Percentiles rank a stretch among this genome's conserved stretches.
Conservation (phyloP, 345 rosid species). For the Fremontodendron californicum region DNA sequence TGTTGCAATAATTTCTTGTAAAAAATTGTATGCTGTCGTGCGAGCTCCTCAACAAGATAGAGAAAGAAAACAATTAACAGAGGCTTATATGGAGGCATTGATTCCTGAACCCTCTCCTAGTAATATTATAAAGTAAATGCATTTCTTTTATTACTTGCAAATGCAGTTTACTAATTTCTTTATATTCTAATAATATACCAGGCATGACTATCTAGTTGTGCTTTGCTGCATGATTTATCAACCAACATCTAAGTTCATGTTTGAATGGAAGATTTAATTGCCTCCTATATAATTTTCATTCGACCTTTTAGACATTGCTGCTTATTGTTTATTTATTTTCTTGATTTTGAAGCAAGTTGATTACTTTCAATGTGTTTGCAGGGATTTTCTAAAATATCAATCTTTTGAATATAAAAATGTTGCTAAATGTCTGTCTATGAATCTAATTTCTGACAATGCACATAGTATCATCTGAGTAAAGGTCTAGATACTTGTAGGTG, state of each 20-base stretch:
- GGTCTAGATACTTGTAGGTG: background rate
- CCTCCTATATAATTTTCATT: background rate
- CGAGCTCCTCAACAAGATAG: constrained; percentile 63
- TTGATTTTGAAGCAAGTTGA: background rate
- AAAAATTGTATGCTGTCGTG: constrained; percentile 53
- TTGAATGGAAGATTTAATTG: background rate
- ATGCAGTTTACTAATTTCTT: background rate
- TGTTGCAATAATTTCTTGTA: constrained; percentile 52
- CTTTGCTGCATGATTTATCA: background rate
- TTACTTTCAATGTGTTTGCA: background rate
- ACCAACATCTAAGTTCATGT: background rate
- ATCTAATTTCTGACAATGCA: background rate
- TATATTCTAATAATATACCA: background rate
- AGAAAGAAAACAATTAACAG: constrained; percentile 63
- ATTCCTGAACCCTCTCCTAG: constrained; percentile 85
- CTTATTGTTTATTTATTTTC: background rate
- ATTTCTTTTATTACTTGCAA: background rate
- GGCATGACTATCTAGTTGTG: background rate
- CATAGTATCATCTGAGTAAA: background rate
- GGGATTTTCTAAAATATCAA: background rate
- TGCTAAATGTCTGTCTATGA: background rate
- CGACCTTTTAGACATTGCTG: background rate
- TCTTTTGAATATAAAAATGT: background rate
- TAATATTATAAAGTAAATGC: constrained; percentile 64
- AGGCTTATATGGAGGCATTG: constrained; percentile 95